These are phyloP conservation scores for Simmondsia chinensis DNA, from an alignment of 148 eudicot species.

Conservation along the genomic window DNA sequence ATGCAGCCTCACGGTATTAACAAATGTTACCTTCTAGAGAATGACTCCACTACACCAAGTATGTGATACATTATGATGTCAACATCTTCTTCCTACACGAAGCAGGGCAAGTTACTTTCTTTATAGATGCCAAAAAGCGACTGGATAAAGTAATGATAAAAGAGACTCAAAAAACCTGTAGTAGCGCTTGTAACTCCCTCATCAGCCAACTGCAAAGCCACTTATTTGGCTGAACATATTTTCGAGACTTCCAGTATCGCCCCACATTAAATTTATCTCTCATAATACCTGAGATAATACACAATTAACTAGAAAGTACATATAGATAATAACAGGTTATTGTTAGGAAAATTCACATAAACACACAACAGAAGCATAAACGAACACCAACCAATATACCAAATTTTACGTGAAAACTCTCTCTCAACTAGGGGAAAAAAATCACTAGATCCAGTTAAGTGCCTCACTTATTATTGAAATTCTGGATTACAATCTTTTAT, in stretches of 20 bases:
- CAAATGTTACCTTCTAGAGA: conserved; percentile 39
- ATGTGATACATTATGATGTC: conserved; percentile 75
- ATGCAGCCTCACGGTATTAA: too few species aligned
- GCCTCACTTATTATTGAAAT: too few species aligned
- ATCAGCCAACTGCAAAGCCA: conserved; percentile 68
- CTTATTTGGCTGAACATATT: conserved; percentile 49
- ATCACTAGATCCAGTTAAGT: too few species aligned
- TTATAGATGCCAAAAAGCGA: background rate
- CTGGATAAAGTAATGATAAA: background rate
- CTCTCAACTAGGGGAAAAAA: too few species aligned
- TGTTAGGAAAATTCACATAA: conserved; percentile 1
- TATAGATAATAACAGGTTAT: background rate
- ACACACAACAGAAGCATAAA: too few species aligned
- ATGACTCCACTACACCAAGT: conserved; percentile 62
- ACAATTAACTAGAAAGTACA: background rate
- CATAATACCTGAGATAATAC: conserved; percentile 23
- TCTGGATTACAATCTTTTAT: too few species aligned
- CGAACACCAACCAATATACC: too few species aligned
- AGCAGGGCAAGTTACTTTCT: background rate
- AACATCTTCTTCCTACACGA: conserved; percentile 79
- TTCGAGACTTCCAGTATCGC: conserved; percentile 67
- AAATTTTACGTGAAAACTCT: too few species aligned
- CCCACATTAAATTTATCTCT: conserved; percentile 30
- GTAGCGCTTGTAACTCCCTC: conserved; percentile 84
- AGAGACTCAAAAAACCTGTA: conserved; percentile 39